These are phyloP conservation scores for Erodium texanum DNA, from an alignment of 441 rosid species.

Conservation along the genomic window DNA sequence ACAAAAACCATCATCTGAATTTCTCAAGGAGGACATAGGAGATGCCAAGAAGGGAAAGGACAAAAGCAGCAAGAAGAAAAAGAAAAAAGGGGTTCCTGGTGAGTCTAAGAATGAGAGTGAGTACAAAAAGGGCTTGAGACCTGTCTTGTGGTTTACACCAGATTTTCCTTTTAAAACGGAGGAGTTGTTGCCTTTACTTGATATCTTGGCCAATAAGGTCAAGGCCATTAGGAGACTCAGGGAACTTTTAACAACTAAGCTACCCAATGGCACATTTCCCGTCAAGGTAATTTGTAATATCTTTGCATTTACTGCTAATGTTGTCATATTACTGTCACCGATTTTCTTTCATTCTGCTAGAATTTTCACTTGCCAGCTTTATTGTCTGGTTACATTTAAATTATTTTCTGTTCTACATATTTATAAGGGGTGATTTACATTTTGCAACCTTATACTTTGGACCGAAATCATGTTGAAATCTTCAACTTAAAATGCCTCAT, in stretches of 20 bases:
- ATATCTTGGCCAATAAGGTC: conserved; percentile 93
- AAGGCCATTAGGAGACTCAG: conserved; percentile 92
- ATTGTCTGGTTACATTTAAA: neutral
- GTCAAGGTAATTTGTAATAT: conserved; percentile 55
- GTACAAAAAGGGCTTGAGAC: conserved; percentile 91
- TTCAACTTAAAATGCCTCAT: too few species aligned
- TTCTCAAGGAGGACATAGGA: neutral
- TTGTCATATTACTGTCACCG: neutral
- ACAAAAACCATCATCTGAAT: neutral
- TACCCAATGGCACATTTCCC: conserved; percentile 89
- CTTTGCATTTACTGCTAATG: conserved; percentile 10
- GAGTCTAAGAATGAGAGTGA: conserved; percentile 79
- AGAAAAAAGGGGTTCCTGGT: conserved; percentile 11
- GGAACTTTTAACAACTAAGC: conserved; percentile 94
- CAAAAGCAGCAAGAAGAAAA: neutral
- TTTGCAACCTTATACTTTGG: too few species aligned
- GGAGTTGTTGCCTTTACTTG: conserved; percentile 85
- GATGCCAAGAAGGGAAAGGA: too few species aligned
- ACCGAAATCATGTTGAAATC: too few species aligned
- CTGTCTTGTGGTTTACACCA: conserved; percentile 88
- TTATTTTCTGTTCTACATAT: neutral
- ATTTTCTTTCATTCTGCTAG: neutral
- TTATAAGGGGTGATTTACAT: too few species aligned
- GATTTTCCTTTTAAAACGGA: conserved; percentile 86
- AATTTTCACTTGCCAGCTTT: neutral